These are phyloP conservation scores for Ceratobasidium sp. DNA, from an alignment of 1,284 basidiomycete species.

Conservation along the genomic window DNA sequence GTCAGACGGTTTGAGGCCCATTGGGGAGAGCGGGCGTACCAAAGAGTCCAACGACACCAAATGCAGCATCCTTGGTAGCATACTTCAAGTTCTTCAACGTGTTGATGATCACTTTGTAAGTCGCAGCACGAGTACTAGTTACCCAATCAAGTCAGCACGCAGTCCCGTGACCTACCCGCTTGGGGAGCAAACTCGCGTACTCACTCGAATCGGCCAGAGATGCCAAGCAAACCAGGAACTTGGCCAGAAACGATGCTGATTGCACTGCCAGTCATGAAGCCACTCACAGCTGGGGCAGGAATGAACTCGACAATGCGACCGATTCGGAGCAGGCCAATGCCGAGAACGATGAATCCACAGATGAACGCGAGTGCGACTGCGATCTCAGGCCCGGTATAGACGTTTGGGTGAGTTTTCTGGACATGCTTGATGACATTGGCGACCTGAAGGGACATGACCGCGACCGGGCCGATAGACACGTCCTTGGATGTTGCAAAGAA, in stretches of 20 bases:
- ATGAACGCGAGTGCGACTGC: constrained; percentile 87
- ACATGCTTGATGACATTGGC: constrained; percentile 80
- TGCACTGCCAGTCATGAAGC: constrained; percentile 85
- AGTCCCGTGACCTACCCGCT: background rate
- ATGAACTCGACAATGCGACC: constrained; percentile 98
- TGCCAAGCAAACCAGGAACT: constrained; percentile 84
- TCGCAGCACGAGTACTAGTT: constrained; percentile 76
- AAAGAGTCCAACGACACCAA: constrained; percentile 80
- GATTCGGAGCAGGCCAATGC: constrained; percentile 86
- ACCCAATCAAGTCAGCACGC: background rate
- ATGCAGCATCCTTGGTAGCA: constrained; percentile 84
- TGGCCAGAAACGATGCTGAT: constrained; percentile 87
- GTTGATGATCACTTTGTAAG: constrained; percentile 90
- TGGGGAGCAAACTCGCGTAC: constrained; percentile 49
- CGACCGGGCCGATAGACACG: constrained; percentile 94
- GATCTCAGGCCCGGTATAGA: constrained; percentile 67
- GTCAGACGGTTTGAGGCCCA: background rate
- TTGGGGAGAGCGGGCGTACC: constrained; percentile 33
- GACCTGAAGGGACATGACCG: constrained; percentile 95
- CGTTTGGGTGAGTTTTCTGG: constrained; percentile 51
- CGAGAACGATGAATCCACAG: constrained; percentile 91
- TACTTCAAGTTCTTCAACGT: constrained; percentile 81
- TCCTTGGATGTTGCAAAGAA: constrained; percentile 95
- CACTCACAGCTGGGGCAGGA: constrained; percentile 69
- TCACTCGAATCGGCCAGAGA: constrained; percentile 75